phyloP scores from a whole-genome alignment of 371 early-diverging fungal species.

The Actinomortierella ambigua region DNA sequence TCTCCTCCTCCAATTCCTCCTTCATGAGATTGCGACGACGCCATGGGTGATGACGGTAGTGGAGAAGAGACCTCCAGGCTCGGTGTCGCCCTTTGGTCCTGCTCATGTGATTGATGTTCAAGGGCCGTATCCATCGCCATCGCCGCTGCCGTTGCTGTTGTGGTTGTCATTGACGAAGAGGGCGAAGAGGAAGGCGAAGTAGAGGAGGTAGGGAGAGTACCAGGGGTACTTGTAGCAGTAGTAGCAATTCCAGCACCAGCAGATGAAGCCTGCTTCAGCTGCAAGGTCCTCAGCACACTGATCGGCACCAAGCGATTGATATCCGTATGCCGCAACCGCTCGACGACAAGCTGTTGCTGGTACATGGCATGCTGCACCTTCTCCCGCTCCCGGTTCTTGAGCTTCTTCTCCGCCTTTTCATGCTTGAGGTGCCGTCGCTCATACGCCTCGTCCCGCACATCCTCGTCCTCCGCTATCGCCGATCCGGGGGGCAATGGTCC shows the following conservation, averaged over 20 bases:
- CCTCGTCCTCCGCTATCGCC: constrained; percentile 30
- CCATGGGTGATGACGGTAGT: no score
- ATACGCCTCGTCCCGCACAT: constrained; percentile 58
- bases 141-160: constrained; percentile 1
- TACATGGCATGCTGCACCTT: constrained; percentile 64
- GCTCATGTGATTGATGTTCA: no score
- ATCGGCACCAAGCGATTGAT: constrained; percentile 49
- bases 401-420: constrained; percentile 68
- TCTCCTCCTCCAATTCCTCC: no score
- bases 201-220: no score
- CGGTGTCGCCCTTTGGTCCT: no score
- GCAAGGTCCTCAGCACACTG: constrained; percentile 29
- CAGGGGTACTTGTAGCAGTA: no score
- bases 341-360: constrained; percentile 64
- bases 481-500: constrained; percentile 5
- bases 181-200: no score
- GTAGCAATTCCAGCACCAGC: no score
- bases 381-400: constrained; percentile 72
- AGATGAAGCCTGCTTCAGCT: constrained; percentile 2
- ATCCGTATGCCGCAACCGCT: constrained; percentile 60
- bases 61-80: no score
- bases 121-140: background rate
- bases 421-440: constrained; percentile 65
- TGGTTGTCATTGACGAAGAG: no score
- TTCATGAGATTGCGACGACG: no score